Evolutionary conservation across 2,329 filamentous ascomycete genomes (phyloP).

Genomic region (Aspergillus udagawae): DNA sequence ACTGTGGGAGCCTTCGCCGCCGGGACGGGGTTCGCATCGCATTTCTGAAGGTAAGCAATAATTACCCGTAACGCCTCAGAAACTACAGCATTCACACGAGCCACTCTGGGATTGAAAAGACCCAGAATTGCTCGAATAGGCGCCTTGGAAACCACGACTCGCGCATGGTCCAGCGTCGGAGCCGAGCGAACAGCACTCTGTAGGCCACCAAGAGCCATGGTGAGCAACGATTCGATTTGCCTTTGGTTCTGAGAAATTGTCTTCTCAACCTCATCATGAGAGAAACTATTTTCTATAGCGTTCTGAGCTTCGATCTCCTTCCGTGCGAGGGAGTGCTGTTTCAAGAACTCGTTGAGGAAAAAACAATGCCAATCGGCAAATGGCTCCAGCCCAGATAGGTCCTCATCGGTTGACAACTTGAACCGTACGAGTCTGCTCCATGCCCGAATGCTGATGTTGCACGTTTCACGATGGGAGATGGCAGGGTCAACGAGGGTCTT

Average conservation of each 20-base stretch:
- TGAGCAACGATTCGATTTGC: conserved; percentile 53
- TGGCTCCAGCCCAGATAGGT: conserved; percentile 40
- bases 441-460: conserved; percentile 54
- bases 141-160: conserved; percentile 41
- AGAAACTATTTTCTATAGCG: conserved; percentile 37
- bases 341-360: conserved; percentile 50
- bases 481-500: conserved; percentile 54
- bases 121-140: conserved; percentile 46
- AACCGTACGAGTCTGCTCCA: conserved; percentile 57
- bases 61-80: conserved; percentile 49
- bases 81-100: conserved; percentile 44
- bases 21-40: conserved; percentile 17
- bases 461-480: conserved; percentile 56
- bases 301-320: conserved; percentile 55
- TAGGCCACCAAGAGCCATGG: conserved; percentile 50
- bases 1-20: conserved; percentile 16
- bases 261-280: conserved; percentile 46
- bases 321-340: conserved; percentile 54
- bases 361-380: conserved; percentile 55
- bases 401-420: conserved; percentile 52
- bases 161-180: conserved; percentile 38
- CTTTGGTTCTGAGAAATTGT: conserved; percentile 55
- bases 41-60: conserved; percentile 37
- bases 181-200: conserved; percentile 45
- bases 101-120: conserved; percentile 49